Percentiles rank a stretch among this genome's conserved stretches.
These are phyloP conservation scores for Laburnicola sp. DNA, from an alignment of 2,329 filamentous ascomycete species.

Conservation along the genomic window DNA sequence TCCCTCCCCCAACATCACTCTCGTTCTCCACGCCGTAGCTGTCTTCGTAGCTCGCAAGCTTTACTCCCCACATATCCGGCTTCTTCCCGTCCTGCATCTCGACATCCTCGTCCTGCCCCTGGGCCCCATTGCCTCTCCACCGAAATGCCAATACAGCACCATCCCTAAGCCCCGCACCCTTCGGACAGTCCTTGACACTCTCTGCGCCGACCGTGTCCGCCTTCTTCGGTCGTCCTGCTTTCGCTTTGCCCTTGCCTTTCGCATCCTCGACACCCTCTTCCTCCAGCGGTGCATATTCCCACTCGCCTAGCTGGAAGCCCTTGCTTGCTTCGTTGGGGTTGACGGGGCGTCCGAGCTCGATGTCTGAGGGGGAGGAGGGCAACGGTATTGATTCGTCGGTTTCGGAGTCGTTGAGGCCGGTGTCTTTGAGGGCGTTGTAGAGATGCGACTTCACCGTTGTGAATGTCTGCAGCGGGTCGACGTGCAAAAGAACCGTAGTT, in stretches of 20 bases:
- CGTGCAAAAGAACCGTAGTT: constrained; percentile 53
- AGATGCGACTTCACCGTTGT: constrained; percentile 47
- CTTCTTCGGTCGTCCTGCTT: constrained; percentile 29
- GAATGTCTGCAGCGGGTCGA: constrained; percentile 49
- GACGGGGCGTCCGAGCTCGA: constrained; percentile 47
- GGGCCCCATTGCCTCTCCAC: constrained; percentile 35
- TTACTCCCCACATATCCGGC: constrained; percentile 39
- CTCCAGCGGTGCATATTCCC: constrained; percentile 31
- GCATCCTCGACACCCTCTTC: constrained; percentile 31
- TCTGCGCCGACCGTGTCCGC: constrained; percentile 3
- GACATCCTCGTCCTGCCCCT: constrained; percentile 17
- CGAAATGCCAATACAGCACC: constrained; percentile 43
- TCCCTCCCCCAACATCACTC: constrained; percentile 34
- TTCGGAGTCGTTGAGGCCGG: constrained; percentile 36
- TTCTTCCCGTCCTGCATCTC: constrained; percentile 14
- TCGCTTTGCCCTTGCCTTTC: constrained; percentile 48
- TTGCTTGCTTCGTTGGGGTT: constrained; percentile 46
- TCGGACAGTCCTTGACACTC: constrained; percentile 35
- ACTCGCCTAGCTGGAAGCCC: constrained; percentile 47
- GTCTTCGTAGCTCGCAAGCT: constrained; percentile 44
- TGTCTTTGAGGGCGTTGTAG: constrained; percentile 47
- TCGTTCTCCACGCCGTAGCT: constrained; percentile 39
- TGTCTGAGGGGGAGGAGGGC: constrained; percentile 44
- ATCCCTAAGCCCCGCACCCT: constrained; percentile 42
- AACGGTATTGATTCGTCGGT: constrained; percentile 40